Base-by-base conservation (phyloP, 2,329 filamentous ascomycete genomes). In the Fusarium sp. region DNA sequence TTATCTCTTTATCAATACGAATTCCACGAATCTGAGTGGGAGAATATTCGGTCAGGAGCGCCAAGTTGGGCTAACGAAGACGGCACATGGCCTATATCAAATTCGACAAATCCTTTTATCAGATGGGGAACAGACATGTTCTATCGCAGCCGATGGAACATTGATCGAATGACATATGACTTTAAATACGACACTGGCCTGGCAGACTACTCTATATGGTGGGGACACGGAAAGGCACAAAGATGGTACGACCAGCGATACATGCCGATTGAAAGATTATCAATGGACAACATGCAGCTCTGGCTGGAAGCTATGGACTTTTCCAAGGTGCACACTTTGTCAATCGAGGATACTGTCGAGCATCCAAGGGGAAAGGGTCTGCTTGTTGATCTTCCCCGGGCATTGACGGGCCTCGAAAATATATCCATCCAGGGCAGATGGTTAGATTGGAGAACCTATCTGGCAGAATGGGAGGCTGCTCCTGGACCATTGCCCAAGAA, bases 301-400 rank as follows among this genome's bases (percentile, higher is more conserved):
- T 71, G 69, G 69, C 40, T 72, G 4, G 60, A 67, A 26, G 60
- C 42, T 3, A 72, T 72, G 69, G 64, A 72, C 42, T 72, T 71
- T 33, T 71, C 69, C 0, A n/a, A 69, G 5, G 35, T 72, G 2
- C 64, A 67, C 7, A 63, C 49, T 3, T 27, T 72, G 3, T 32
- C 50, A 8, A 63, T 72, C 18, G 40, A 30, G 4, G 9, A 57
- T 17, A 3, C 12, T 32, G 0, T 7, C 7, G 7, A 12, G 1
- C 11, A 7, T 5, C 42, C 53, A 8, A 8, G 37, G 3, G 33
- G 59, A 5, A 41, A 38, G 11, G 38, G 60, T 6, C 18, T 60
- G 4, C 38, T 38, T 35, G 2, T 33, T 15, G 5, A 35, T 4
- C 46, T 72, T 4, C 64, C 69, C 1, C 8, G 5, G 0, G 60